Evolutionary conservation across 73 alveolate genomes (phyloP), one percentile per base, ranked within the genome.

Genomic region (Tetrahymena borealis): DNA sequence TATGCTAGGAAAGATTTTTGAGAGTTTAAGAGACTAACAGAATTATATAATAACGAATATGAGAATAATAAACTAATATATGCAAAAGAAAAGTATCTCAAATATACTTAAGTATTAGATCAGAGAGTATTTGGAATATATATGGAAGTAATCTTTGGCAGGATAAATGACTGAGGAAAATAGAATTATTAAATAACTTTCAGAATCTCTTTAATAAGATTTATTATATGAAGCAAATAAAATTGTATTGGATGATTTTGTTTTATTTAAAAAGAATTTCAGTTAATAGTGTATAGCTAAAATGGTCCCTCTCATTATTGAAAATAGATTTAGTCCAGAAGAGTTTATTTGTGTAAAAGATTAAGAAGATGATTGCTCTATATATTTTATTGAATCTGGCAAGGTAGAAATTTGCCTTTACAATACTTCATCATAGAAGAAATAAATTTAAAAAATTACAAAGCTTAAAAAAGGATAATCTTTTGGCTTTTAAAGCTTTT

Each of bases 61-160:
- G 60, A 78, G 92, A 60, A 94, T 90, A 33, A 93, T 96, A 0
- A 95, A 95, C 43, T 38, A 94, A 79, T 96, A 43, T 38, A 40
- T 96, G 91, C 79, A 78, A 40, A 94, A 90, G 31, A 95, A 95
- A 33, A 40, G 91, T 28, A 79, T 96, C 6, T 97, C 98, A 32
- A 79, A 93, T 39, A 91, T 93, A 35, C 43, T 96, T 5, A 43
- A 94, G 90, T 39, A 78, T 39, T 91, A 91, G 91, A 91, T 95
- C 11, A 91, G 96, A 35, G 37, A 96, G 79, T 96, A 95, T 91
- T 90, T 96, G 38, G 96, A 96, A 20, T 94, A 93, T 94, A 93
- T 95, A 91, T 91, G 98, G 95, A 32, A 96, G 24, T 43, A 37
- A 32, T 32, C 39, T 33, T 60, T 39, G 11, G 91, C 35, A 43